phyloP scores from a whole-genome alignment of 2,329 filamentous ascomycete species.

The Pseudocercospora musae region DNA sequence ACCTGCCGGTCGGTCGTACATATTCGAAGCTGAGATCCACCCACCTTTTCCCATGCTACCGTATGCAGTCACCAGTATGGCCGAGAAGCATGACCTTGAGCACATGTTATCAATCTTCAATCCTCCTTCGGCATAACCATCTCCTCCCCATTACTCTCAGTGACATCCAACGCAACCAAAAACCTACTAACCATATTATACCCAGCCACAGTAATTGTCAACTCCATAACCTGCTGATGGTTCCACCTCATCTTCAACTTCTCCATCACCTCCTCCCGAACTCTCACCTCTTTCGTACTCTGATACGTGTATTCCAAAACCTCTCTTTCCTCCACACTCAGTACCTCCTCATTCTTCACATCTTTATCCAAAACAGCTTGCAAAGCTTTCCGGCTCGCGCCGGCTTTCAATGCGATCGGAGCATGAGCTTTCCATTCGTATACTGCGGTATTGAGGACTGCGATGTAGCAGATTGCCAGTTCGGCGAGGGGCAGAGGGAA shows the following conservation, averaged over 20 bases:
- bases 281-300: conserved; percentile 33
- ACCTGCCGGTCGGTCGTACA: background rate
- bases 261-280: conserved; percentile 32
- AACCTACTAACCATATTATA: conserved; percentile 41
- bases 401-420: conserved; percentile 33
- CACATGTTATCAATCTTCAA: background rate
- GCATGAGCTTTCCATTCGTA: conserved; percentile 39
- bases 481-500: conserved; percentile 33
- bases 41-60: background rate
- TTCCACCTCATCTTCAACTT: conserved; percentile 32
- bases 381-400: conserved; percentile 25
- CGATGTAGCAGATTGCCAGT: conserved; percentile 38
- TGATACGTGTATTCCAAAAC: conserved; percentile 36
- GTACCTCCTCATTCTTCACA: conserved; percentile 18
- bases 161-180: conserved; percentile 39
- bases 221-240: conserved; percentile 36
- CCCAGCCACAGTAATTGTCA: conserved; percentile 36
- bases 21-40: background rate
- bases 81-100: background rate
- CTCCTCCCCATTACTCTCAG: conserved; percentile 37
- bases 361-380: conserved; percentile 28
- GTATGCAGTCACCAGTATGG: background rate
- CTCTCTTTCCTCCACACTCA: conserved; percentile 32
- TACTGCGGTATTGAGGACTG: conserved; percentile 35
- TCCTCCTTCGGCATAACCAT: conserved; percentile 32